phyloP scores from a whole-genome alignment of 257 asterid species.

The Handroanthus guayacan region DNA sequence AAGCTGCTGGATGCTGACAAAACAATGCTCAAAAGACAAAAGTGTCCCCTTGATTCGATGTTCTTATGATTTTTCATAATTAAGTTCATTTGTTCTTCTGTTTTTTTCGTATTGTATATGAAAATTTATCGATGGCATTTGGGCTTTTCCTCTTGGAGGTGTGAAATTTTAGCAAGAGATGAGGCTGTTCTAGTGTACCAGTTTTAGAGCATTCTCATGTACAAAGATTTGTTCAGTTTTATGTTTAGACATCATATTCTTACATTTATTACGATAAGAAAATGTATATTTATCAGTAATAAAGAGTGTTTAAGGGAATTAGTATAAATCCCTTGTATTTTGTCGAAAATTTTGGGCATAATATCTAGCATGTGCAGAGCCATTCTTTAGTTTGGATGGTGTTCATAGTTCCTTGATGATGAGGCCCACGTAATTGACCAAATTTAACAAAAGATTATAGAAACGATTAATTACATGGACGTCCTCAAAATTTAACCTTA shows the following conservation, averaged over 20 bases:
- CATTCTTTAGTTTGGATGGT: no score
- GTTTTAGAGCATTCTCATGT: slow-evolving; percentile 48
- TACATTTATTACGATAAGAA: slow-evolving; percentile 22
- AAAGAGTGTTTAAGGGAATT: neutral
- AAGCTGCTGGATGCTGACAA: slow-evolving; percentile 86
- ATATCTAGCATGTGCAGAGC: neutral
- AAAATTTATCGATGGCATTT: slow-evolving; percentile 24
- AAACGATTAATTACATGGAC: no score
- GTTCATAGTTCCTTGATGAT: no score
- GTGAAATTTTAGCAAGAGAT: slow-evolving; percentile 38
- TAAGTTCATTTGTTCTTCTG: slow-evolving; percentile 31
- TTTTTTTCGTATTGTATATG: slow-evolving; percentile 5
- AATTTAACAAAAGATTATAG: no score
- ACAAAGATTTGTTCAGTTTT: slow-evolving; percentile 42
- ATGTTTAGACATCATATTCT: slow-evolving; percentile 26
- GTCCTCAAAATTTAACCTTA: no score
- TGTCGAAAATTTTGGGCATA: neutral
- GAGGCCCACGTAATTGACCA: neutral
- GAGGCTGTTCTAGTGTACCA: slow-evolving; percentile 39
- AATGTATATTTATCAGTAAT: slow-evolving; percentile 34
- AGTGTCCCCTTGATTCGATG: no score
- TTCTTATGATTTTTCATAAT: slow-evolving; percentile 1
- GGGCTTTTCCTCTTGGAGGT: slow-evolving; percentile 34
- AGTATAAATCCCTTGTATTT: neutral
- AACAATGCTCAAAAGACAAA: neutral